Evolutionary conservation across 225 moss, liverwort and hornwort genomes (phyloP).

Genomic region (Takakia lepidozioides): DNA sequence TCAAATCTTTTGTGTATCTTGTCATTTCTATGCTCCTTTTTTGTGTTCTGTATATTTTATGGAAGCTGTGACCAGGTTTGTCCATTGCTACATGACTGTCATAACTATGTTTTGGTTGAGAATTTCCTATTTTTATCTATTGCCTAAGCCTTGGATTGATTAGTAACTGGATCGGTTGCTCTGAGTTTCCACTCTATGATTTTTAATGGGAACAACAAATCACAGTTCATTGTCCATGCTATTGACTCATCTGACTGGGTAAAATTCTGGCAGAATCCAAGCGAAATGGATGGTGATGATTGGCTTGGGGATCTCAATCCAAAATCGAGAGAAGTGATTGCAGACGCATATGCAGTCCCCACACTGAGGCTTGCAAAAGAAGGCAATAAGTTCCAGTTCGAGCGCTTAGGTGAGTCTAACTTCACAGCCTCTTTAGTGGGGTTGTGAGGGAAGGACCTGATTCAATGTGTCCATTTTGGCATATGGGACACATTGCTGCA

Average conservation of each 20-base stretch:
- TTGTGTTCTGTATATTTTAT: no score
- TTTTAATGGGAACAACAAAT: no score
- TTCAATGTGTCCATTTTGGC: no score
- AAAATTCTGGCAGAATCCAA: conserved; percentile 48
- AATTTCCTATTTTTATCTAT: not conserved
- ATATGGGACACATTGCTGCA: no score
- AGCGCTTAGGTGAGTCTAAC: conserved; percentile 63
- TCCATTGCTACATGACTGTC: not conserved
- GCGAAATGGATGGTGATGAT: conserved; percentile 79
- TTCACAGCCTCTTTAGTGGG: no score
- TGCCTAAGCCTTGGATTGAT: not conserved
- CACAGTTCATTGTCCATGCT: not conserved
- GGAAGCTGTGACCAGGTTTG: no score
- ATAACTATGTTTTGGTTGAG: not conserved
- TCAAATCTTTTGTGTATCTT: no score
- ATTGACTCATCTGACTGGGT: not conserved
- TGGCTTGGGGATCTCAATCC: conserved; percentile 86
- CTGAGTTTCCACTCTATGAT: no score
- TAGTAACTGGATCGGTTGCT: no score
- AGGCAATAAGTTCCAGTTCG: conserved; percentile 96
- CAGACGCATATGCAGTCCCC: conserved; percentile 66
- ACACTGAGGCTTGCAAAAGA: conserved; percentile 49
- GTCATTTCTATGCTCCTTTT: conserved; percentile 2
- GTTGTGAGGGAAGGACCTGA: no score
- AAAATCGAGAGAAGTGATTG: conserved; percentile 58